These are phyloP conservation scores for Hypoxylon sp. DNA, from an alignment of 2,329 filamentous ascomycete species.

Conservation along the genomic window DNA sequence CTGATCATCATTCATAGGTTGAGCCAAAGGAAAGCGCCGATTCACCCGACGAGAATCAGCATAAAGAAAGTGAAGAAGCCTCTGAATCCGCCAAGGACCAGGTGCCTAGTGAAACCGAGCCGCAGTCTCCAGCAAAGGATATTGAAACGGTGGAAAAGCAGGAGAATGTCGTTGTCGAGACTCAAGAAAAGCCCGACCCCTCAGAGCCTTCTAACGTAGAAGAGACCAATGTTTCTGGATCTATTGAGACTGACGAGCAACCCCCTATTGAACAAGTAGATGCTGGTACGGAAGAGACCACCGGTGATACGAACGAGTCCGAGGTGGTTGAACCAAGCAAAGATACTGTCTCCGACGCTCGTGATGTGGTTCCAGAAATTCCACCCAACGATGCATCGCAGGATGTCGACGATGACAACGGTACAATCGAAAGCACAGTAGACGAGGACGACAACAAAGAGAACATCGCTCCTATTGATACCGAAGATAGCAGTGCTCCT, in stretches of 20 bases:
- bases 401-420: neutral
- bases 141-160: constrained; percentile 13
- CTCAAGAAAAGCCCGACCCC: constrained; percentile 3
- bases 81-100: constrained; percentile 14
- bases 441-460: neutral
- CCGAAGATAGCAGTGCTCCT: neutral
- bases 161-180: neutral
- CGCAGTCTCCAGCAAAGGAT: neutral
- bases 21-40: neutral
- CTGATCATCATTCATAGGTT: neutral
- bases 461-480: neutral
- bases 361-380: neutral
- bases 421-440: neutral
- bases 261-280: neutral
- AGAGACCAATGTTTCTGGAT: neutral
- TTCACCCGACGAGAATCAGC: neutral
- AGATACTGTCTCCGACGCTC: neutral
- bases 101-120: constrained; percentile 7
- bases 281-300: neutral
- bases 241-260: neutral
- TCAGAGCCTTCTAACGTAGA: constrained; percentile 9
- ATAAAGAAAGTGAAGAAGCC: neutral
- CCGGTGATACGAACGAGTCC: neutral
- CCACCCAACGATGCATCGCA: neutral
- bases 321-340: constrained; percentile 1